Evolutionary conservation across 1,284 basidiomycete species (phyloP).

Genomic region (Fomitopsis pinicola): DNA sequence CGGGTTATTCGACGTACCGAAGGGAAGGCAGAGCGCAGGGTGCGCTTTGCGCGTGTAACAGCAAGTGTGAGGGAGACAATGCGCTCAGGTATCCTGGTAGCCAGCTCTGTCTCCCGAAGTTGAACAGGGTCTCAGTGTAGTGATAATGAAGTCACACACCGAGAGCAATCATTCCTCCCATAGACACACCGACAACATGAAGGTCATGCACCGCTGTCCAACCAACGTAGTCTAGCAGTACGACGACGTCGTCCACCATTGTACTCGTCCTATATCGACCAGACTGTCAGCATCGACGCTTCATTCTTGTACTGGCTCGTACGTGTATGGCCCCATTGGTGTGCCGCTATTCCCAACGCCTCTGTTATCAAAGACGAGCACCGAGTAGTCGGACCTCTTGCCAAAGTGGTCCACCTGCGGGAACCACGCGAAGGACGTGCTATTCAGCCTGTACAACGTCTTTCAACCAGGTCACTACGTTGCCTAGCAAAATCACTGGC

Average conservation of each 20-base stretch:
- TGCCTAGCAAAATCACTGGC: constrained; percentile 1
- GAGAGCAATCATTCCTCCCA: constrained; percentile 87
- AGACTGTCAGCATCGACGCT: not conserved
- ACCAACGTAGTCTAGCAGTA: constrained; percentile 65
- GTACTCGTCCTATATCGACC: constrained; percentile 50
- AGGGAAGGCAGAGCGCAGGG: constrained; percentile 49
- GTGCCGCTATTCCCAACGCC: constrained; percentile 78
- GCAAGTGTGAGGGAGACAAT: constrained; percentile 63
- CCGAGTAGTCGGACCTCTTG: constrained; percentile 44
- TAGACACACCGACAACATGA: constrained; percentile 75
- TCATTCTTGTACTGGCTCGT: constrained; percentile 10
- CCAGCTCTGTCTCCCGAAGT: constrained; percentile 45
- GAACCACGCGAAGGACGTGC: constrained; percentile 59
- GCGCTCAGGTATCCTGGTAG: constrained; percentile 60
- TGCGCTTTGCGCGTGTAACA: constrained; percentile 66
- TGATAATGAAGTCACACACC: constrained; percentile 31
- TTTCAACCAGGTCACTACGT: not conserved
- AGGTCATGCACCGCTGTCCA: constrained; percentile 65
- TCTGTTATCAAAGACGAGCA: constrained; percentile 84
- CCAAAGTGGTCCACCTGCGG: constrained; percentile 58
- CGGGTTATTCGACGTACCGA: constrained; percentile 39
- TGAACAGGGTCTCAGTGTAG: not conserved
- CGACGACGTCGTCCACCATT: constrained; percentile 77
- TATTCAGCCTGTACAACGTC: constrained; percentile 42
- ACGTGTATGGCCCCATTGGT: constrained; percentile 68